These are phyloP conservation scores for Pseudevernia furfuracea DNA, from an alignment of 495 filamentous ascomycete genomes.

Conservation along the genomic window DNA sequence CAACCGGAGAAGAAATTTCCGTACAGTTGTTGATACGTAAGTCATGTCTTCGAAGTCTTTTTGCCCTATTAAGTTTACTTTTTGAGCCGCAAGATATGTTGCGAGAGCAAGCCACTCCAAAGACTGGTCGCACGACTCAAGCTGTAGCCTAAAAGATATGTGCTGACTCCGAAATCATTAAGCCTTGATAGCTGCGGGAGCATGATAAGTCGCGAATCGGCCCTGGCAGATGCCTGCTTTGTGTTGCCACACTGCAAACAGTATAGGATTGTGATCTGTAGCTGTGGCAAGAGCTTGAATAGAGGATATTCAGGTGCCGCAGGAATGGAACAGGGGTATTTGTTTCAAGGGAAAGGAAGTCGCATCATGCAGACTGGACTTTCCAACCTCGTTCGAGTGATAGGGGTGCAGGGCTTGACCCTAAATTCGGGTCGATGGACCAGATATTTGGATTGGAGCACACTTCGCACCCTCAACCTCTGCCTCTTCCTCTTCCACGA, in stretches of 20 bases:
- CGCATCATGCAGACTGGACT: not conserved
- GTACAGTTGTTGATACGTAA: not conserved
- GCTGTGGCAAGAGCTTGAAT: not conserved
- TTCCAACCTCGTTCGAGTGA: not conserved
- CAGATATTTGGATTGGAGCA: not conserved
- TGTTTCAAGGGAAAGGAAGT: not conserved
- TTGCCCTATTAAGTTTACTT: too few relatives aligned
- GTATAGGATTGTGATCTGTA: not conserved
- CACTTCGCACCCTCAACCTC: constrained; percentile 31
- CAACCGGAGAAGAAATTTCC: not conserved
- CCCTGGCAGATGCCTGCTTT: too few relatives aligned
- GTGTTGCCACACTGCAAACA: not conserved
- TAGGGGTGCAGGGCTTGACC: not conserved
- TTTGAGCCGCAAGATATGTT: too few relatives aligned
- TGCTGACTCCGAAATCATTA: too few relatives aligned
- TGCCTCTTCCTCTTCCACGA: constrained; percentile 47
- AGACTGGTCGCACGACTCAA: too few relatives aligned
- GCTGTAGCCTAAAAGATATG: too few relatives aligned
- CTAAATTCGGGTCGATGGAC: not conserved
- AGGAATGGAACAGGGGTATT: too few relatives aligned
- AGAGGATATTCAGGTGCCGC: not conserved
- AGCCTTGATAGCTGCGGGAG: not conserved
- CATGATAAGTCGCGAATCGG: not conserved
- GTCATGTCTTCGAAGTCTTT: too few relatives aligned
- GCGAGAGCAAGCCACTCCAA: too few relatives aligned